These are phyloP conservation scores for Linderina pennispora DNA, from an alignment of 192 early-diverging fungal species.

Conservation along the genomic window DNA sequence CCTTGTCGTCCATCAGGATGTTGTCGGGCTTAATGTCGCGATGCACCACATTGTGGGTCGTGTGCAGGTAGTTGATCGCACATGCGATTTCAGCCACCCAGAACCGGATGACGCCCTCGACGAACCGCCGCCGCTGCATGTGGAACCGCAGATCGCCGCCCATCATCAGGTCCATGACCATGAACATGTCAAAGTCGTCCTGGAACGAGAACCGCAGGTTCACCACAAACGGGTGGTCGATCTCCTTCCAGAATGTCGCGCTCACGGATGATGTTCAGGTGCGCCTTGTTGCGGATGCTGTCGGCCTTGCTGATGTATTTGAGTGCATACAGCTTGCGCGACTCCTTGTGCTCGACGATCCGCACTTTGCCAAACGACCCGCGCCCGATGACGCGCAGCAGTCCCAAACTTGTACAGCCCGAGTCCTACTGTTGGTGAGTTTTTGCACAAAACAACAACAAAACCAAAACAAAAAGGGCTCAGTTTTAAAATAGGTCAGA, in stretches of 20 bases:
- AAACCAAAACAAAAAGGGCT: no score
- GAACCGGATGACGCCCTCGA: slow-evolving; percentile 69
- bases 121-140: slow-evolving; percentile 24
- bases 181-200: slow-evolving; percentile 83
- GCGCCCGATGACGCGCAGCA: slow-evolving; percentile 80
- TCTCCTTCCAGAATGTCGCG: slow-evolving; percentile 72
- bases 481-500: no score
- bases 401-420: slow-evolving; percentile 72
- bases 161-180: slow-evolving; percentile 85
- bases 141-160: slow-evolving; percentile 88
- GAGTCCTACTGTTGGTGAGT: slow-evolving; percentile 6
- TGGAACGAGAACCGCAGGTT: slow-evolving; percentile 92
- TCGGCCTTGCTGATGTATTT: slow-evolving; percentile 90
- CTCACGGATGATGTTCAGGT: slow-evolving; percentile 80
- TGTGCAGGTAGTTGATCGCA: slow-evolving; percentile 77
- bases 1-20: slow-evolving; percentile 58
- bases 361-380: slow-evolving; percentile 87
- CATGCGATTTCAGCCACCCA: slow-evolving; percentile 85
- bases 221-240: slow-evolving; percentile 73
- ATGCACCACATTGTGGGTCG: slow-evolving; percentile 70
- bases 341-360: slow-evolving; percentile 77
- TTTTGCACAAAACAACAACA: no score
- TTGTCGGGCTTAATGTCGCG: slow-evolving; percentile 87
- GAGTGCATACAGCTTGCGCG: slow-evolving; percentile 73
- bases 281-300: slow-evolving; percentile 70